Base-by-base conservation (phyloP, 345 rosid species). In the Salix arbutifolia region DNA sequence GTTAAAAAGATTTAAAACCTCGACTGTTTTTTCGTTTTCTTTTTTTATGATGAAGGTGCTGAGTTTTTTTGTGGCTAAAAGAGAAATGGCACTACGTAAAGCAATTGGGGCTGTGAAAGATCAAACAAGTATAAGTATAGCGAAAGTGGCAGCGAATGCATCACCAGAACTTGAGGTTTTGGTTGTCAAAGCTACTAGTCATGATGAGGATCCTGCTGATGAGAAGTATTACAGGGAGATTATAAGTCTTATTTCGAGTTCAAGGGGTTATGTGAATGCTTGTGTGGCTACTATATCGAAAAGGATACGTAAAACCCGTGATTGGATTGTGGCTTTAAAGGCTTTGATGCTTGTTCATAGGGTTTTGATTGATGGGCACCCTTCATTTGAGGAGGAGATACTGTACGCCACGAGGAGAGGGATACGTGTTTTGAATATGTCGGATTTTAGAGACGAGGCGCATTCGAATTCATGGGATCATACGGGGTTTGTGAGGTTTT, bases 281-380 rank as follows among this genome's bases (percentile, higher is more conserved):
- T 81, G 77, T 65, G 74, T 77, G 21, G 75, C 77, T 38, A 23
- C 77, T 11, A 37, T 81, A 16, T 73, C 80, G 35, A 81, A 58
- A 53, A 35, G 84, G 35, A 46, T 81, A 26, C 69, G 74, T 26
- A 81, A 77, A 69, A 81, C 84, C 40, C 79, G 13, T 42, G 93
- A 95, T 74, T 93, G 99, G 99, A 80, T 87, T 72, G 97, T 95
- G 67, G 98, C 97, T 1, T 86, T 95, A 26, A 95, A 95, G 83
- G 87, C 97, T 0, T 79, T 95, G 28, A 86, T 86, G 85, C 89
- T 95, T 2, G 83, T 91, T 14, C 99, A 91, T 70, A 83, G 97
- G 78, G 85, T 95, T 35, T 76, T 91, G 70, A 84, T 83, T 61
- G 97, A 93, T 9, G 97, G 96, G 0, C 92, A 91, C 77, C 90